Evolutionary conservation across 2,329 filamentous ascomycete species (phyloP), one percentile per base, ranked within the genome.

Genomic region (Ophiostoma novo-ulmi): DNA sequence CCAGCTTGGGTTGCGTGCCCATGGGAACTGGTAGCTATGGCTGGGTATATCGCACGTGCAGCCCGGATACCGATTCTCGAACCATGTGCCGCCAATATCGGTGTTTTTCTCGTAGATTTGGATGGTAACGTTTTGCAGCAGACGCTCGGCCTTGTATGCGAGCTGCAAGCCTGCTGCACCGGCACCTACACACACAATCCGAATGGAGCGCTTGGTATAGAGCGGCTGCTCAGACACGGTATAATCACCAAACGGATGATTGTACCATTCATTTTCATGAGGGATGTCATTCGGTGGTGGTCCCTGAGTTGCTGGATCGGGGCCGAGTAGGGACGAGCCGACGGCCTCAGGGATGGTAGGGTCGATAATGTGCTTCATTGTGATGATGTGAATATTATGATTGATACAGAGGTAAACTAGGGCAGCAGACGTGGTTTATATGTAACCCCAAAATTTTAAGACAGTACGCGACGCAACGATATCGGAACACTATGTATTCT

Each of bases 11-110:
- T 78, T 77, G 11, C 83, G 84, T 70, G 83, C 82, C 82, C 84
- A 89, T 2, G 85, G 84, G 75, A 87, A 88, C 75, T 87, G 86
- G 75, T 89, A 89, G 76, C 85, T 87, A 77, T 88, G 86, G 75
- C 81, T 83, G 13, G 85, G 85, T 39, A 87, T 81, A 75, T 87
- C 86, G 75, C 85, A 87, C 69, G 80, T 80, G 73, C 84, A 86
- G 10, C 85, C 85, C 0, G 86, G 85, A 73, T 88, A 88, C n/a
- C 81, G 79, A 75, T 87, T 87, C 75, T 87, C 85, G 72, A 82
- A 82, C 85, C 86, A 88, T 0, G 86, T 88, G 3, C 86, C 86
- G 17, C 85, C 85, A 13, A 87, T 78, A 13, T 82, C 81, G 13
- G 78, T 76, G 72, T 87, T 87, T 78, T 87, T 87, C 73, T 87